Conservation (phyloP, 495 filamentous ascomycete genomes). For the Penicillium odoratum region DNA sequence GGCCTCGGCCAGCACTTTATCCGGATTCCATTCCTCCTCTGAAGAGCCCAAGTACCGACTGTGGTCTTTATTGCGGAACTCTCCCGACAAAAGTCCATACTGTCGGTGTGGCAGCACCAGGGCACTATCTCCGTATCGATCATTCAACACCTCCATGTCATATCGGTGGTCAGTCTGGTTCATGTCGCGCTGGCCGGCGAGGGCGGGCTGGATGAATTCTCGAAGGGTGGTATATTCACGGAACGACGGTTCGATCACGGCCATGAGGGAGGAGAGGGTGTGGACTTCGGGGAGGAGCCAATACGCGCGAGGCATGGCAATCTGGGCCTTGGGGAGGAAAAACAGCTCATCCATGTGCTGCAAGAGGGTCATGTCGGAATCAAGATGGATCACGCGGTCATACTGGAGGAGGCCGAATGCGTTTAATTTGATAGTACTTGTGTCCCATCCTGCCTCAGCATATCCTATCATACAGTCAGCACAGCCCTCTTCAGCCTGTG, state of each 20-base stretch:
- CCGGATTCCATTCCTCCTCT: constrained; percentile 66
- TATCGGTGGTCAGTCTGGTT: constrained; percentile 44
- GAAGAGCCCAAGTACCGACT: constrained; percentile 60
- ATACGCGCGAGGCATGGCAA: constrained; percentile 71
- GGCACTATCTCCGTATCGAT: constrained; percentile 64
- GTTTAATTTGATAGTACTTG: constrained; percentile 67
- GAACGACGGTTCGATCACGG: constrained; percentile 63
- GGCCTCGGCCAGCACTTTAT: constrained; percentile 60
- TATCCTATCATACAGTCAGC: constrained; percentile 6
- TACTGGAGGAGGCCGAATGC: constrained; percentile 72
- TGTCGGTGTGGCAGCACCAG: constrained; percentile 73
- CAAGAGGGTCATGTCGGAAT: constrained; percentile 66
- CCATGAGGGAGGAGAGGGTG: constrained; percentile 59
- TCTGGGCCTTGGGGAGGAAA: constrained; percentile 58
- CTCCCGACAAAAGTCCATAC: constrained; percentile 68
- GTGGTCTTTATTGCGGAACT: constrained; percentile 66
- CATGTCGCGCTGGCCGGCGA: constrained; percentile 36
- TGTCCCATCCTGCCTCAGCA: constrained; percentile 52
- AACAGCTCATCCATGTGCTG: constrained; percentile 73
- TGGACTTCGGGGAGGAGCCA: constrained; percentile 59
- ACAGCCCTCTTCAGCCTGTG: too few species aligned
- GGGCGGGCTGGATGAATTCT: constrained; percentile 32
- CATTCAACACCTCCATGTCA: constrained; percentile 76
- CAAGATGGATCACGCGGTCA: constrained; percentile 64
- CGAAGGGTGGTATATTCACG: constrained; percentile 54